A percentile compares a stretch with the other conserved stretches of the same genome.
Evolutionary conservation across 805 yeast genomes (phyloP).

Genomic region (Yarrowia deformans): DNA sequence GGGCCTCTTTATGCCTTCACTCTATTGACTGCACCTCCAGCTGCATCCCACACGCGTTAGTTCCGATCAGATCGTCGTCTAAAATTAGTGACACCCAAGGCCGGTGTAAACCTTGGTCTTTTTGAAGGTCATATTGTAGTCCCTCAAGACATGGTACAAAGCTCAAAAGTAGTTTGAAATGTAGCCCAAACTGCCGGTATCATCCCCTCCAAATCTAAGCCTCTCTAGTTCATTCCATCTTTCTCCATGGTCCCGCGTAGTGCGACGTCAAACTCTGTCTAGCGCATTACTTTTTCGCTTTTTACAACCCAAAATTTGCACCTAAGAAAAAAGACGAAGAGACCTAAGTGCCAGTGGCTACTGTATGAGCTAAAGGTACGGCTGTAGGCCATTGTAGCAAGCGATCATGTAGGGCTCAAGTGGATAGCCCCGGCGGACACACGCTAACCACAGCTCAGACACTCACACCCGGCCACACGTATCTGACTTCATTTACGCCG

Average conservation of each 20-base stretch:
- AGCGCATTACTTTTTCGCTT: conserved; percentile 16
- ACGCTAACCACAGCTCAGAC: no score
- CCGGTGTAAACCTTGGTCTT: not conserved
- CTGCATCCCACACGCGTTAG: conserved; percentile 30
- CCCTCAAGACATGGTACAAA: no score
- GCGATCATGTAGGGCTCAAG: not conserved
- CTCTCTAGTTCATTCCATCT: not conserved
- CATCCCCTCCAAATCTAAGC: not conserved
- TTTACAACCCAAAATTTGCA: conserved; percentile 21
- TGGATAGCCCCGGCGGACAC: no score
- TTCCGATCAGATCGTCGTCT: conserved; percentile 35
- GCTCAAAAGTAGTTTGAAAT: not conserved
- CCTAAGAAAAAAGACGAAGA: not conserved
- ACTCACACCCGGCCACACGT: no score
- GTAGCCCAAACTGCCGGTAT: not conserved
- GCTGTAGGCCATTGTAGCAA: conserved; percentile 13
- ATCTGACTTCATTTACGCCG: no score
- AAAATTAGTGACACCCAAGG: conserved; percentile 19
- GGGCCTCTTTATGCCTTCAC: not conserved
- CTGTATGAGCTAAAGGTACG: conserved; percentile 5
- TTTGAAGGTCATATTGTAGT: not conserved
- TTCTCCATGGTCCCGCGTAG: not conserved
- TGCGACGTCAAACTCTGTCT: conserved; percentile 9
- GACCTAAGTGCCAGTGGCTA: no score
- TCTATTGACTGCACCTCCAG: not conserved